A percentile compares a stretch with the other conserved stretches of the same genome.
These are phyloP conservation scores for Uromyces viciae-fabae DNA, from an alignment of 1,284 basidiomycete genomes.

Conservation along the genomic window DNA sequence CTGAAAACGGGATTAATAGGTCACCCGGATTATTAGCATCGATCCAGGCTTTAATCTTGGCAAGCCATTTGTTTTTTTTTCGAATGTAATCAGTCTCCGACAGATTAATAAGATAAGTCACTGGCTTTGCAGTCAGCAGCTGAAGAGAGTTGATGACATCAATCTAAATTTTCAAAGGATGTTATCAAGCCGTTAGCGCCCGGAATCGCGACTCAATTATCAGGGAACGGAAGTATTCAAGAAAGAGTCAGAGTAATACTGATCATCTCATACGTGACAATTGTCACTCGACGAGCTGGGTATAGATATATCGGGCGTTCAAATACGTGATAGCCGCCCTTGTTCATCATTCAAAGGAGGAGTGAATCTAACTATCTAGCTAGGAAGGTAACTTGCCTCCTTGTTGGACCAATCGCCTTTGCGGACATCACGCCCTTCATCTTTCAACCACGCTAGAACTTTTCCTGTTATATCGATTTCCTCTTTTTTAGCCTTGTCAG, in stretches of 20 bases:
- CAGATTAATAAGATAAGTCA: constrained; percentile 97
- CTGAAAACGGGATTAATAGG: constrained; percentile 92
- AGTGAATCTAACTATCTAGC: background rate
- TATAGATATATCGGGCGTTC: constrained; percentile 64
- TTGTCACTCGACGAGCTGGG: constrained; percentile 68
- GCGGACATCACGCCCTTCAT: constrained; percentile 83
- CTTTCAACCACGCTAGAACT: constrained; percentile 72
- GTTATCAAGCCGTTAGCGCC: constrained; percentile 36
- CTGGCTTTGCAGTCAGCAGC: constrained; percentile 92
- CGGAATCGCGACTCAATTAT: background rate
- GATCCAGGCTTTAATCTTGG: constrained; percentile 99
- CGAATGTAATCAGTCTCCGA: constrained; percentile 91
- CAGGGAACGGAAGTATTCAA: background rate
- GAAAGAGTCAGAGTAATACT: constrained; percentile 41
- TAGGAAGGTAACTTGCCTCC: constrained; percentile 67
- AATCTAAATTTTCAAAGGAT: constrained; percentile 73
- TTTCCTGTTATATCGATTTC: constrained; percentile 87
- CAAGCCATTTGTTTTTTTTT: constrained; percentile 99
- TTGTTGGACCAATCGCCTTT: constrained; percentile 94
- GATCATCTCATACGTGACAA: constrained; percentile 57
- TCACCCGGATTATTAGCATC: constrained; percentile 96
- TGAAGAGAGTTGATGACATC: constrained; percentile 89
- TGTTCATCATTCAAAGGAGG: constrained; percentile 64
- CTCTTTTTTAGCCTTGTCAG: constrained; percentile 94
- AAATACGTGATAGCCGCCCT: constrained; percentile 60